Base-by-base conservation (phyloP, 1,284 basidiomycete genomes). In the Melampsora americana region DNA sequence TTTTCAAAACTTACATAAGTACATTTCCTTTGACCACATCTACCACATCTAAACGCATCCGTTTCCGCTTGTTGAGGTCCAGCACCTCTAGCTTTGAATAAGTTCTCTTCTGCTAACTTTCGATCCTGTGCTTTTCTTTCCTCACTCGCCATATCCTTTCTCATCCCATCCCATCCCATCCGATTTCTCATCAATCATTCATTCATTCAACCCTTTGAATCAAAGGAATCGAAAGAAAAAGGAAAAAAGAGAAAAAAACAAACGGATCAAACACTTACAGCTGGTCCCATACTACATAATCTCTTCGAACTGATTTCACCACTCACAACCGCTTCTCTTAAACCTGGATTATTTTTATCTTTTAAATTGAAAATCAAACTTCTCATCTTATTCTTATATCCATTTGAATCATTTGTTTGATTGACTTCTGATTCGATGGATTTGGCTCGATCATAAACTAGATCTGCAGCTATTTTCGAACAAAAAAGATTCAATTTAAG, bases 121-220 rank as follows among this genome's bases (percentile, higher is more conserved):
- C 88, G 87, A 80, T 94, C 90, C 23, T 90, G 89, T 2, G 89
- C 89, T 80, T 92, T 91, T 48, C 93, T 87, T 80, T 95, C 93
- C 81, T 94, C 93, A 0, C 92, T 93, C 1, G 95, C 95, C 90
- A 99, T 93, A 81, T 99, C 95, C 92, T 94, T 78, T 30, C n/a
- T 46, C 42, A 23, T n/a, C 9, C 35, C 35, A 3, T 9, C 35
- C 35, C 48, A 30, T 11, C 30, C n/a, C 0, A 39, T 14, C 23
- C 9, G 20, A 48, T 1, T 6, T 26, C 5, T 35, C 32, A 42
- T 28, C 77, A 62, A 48, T 42, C 20, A 46, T n/a, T n/a, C 60
- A 50, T 46, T 60, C 65, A 42, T 76, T 48, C 46, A n/a, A 69
- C 30, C 70, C 26, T 16, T 23, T 67, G n/a, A n/a, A n/a, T n/a